Percentiles rank a stretch among this genome's conserved stretches.
Conservation (phyloP, 2,329 filamentous ascomycete genomes). For the Pseudogymnoascus sp. region DNA sequence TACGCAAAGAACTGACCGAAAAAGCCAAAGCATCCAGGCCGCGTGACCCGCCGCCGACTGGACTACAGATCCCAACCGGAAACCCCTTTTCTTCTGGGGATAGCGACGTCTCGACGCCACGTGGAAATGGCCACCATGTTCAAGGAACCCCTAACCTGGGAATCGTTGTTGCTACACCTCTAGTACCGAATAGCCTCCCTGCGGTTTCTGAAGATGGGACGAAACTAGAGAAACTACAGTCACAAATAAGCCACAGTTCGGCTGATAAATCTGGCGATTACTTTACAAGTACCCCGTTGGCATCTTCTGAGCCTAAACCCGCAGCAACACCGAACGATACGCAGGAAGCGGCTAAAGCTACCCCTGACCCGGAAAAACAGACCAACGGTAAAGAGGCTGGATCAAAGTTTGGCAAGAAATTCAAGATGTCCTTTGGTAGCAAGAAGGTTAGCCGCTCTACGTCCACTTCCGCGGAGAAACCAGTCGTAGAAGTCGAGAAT, state of each 20-base stretch:
- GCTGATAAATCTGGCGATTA: slow-evolving; percentile 62
- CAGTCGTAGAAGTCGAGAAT: slow-evolving; percentile 62
- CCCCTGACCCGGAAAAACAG: slow-evolving; percentile 47
- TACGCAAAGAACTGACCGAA: slow-evolving; percentile 61
- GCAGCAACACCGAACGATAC: slow-evolving; percentile 40
- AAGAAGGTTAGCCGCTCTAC: slow-evolving; percentile 73
- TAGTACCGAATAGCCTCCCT: slow-evolving; percentile 31
- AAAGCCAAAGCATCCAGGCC: slow-evolving; percentile 39
- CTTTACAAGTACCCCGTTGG: slow-evolving; percentile 56
- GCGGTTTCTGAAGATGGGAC: slow-evolving; percentile 41
- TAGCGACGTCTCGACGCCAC: slow-evolving; percentile 35
- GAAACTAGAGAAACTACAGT: slow-evolving; percentile 46
- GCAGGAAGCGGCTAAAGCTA: slow-evolving; percentile 38
- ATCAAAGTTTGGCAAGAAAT: slow-evolving; percentile 73
- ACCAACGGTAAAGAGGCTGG: slow-evolving; percentile 51
- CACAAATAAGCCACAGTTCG: slow-evolving; percentile 52
- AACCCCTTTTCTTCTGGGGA: slow-evolving; percentile 31
- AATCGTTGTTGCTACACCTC: slow-evolving; percentile 70
- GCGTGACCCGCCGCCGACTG: slow-evolving; percentile 35
- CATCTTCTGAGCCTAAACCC: slow-evolving; percentile 37
- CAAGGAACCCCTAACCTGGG: slow-evolving; percentile 67
- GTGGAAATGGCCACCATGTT: slow-evolving; percentile 54
- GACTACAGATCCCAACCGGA: slow-evolving; percentile 46
- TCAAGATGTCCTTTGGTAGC: slow-evolving; percentile 66
- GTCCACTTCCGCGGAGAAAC: slow-evolving; percentile 61